Base-by-base conservation (phyloP, 148 eudicot species). In the Rhododendron molle region DNA sequence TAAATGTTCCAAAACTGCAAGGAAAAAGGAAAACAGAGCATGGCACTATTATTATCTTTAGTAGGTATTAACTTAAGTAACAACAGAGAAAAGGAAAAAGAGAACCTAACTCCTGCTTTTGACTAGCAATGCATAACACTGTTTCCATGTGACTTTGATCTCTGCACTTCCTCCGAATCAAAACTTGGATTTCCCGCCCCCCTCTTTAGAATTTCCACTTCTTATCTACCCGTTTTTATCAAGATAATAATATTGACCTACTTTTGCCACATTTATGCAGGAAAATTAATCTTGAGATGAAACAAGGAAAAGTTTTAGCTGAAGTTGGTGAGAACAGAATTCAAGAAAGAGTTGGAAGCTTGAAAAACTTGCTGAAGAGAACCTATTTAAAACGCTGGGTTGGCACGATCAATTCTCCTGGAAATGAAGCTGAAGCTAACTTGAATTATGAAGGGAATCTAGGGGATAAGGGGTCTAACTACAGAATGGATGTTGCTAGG, bases 401-500 rank as follows among this genome's bases (percentile, higher is more conserved):
- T 69, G 95, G 91, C 67, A 72, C 89, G 10, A 81, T 56, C 54
- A 91, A 86, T 88, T 90, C 81, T 46, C 86, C 86, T 85, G 88
- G 88, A 77, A 26, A 78, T 88, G 90, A 86, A 77, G 85, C 87
- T 88, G 93, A 76, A 84, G 76, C 92, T 49, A 89, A 85, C 86
- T 86, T 86, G 82, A 88, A 84, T 44, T 49, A 81, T 77, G 93
- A 86, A 76, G 91, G 90, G 69, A 86, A 83, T 87, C 85, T 80
- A 49, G 50, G 83, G 78, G 47, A 83, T 46, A 88, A 88, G 86
- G 80, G 86, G 50, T 85, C 92, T 83, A 87, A 84, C 84, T 87
- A 81, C 82, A 87, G 88, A 85, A 84, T 93, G 81, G 97, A 95
- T 62, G 88, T 89, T 85, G 98, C 99, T 72, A 95, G 99, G 99